These are phyloP conservation scores for Neocatenulostroma microsporum DNA, from an alignment of 2,329 filamentous ascomycete species.

Conservation along the genomic window DNA sequence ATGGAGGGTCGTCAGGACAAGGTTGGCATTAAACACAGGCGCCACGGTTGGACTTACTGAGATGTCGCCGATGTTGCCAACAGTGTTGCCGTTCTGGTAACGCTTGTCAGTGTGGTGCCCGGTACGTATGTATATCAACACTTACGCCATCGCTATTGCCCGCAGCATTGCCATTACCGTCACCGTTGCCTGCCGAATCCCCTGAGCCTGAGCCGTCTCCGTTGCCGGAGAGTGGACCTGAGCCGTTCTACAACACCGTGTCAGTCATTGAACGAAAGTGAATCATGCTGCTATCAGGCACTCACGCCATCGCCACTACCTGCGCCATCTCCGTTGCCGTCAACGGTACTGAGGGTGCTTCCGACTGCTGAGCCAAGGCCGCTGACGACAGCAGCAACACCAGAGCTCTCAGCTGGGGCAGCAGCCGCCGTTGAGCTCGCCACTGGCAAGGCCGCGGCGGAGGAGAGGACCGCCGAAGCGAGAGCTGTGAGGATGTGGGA, in stretches of 20 bases:
- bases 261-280: too few species aligned
- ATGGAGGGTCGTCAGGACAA: constrained; percentile 3
- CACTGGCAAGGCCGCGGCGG: constrained; percentile 1
- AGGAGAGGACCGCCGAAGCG: constrained; percentile 6
- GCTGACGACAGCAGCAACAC: background rate
- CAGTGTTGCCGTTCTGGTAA: background rate
- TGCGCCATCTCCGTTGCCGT: constrained; percentile 2
- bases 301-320: too few species aligned
- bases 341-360: constrained; percentile 1
- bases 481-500: constrained; percentile 3
- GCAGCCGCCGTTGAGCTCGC: background rate
- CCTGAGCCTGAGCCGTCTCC: constrained; percentile 6
- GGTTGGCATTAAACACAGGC: background rate
- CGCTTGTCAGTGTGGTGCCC: too few species aligned
- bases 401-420: background rate
- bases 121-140: too few species aligned
- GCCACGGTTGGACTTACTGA: constrained; percentile 2
- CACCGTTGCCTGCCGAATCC: constrained; percentile 3
- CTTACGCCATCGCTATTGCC: too few species aligned
- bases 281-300: too few species aligned
- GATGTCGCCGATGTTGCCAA: constrained; percentile 3
- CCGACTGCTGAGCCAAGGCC: too few species aligned
- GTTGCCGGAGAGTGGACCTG: too few species aligned
- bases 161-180: background rate
- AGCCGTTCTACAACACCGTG: too few species aligned